A percentile compares a stretch with the other conserved stretches of the same genome.
These are phyloP conservation scores for Fraxinus baroniana DNA, from an alignment of 305 asterid species.

Conservation along the genomic window DNA sequence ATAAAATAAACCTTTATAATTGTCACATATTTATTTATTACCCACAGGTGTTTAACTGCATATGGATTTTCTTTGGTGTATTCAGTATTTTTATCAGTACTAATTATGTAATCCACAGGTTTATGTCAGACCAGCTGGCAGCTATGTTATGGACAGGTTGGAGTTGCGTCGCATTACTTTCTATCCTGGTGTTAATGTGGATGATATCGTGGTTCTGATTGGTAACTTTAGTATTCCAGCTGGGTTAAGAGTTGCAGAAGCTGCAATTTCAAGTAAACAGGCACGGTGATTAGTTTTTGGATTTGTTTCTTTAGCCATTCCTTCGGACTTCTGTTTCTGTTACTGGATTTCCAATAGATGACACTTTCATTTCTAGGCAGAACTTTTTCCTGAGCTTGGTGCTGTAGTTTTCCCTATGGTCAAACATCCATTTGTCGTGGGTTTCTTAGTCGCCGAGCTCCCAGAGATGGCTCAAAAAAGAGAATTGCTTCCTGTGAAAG, in stretches of 20 bases:
- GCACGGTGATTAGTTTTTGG: slow-evolving; percentile 34
- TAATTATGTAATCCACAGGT: slow-evolving; percentile 44
- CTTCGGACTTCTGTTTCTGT: background rate
- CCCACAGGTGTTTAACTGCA: background rate
- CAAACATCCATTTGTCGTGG: slow-evolving; percentile 92
- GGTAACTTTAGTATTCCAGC: slow-evolving; percentile 74
- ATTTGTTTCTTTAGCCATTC: slow-evolving; percentile 7
- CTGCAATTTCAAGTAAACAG: slow-evolving; percentile 68
- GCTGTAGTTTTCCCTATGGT: slow-evolving; percentile 92
- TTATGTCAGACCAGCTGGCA: slow-evolving; percentile 96
- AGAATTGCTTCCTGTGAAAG: slow-evolving; percentile 43
- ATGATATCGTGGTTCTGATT: slow-evolving; percentile 78
- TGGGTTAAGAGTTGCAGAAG: slow-evolving; percentile 80
- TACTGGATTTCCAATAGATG: slow-evolving; percentile 25
- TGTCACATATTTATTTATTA: no score
- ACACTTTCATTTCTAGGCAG: slow-evolving; percentile 61
- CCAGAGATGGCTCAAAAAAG: slow-evolving; percentile 48
- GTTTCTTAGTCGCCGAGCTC: slow-evolving; percentile 90
- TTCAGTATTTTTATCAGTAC: slow-evolving; percentile 18
- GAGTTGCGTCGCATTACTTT: slow-evolving; percentile 76
- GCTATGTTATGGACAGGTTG: slow-evolving; percentile 90
- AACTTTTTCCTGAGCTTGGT: slow-evolving; percentile 73
- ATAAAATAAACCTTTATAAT: no score
- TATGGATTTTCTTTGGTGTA: background rate
- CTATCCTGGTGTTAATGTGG: slow-evolving; percentile 56